These are phyloP conservation scores for Ogataea haglerorum DNA, from an alignment of 805 yeast species.

Conservation along the genomic window DNA sequence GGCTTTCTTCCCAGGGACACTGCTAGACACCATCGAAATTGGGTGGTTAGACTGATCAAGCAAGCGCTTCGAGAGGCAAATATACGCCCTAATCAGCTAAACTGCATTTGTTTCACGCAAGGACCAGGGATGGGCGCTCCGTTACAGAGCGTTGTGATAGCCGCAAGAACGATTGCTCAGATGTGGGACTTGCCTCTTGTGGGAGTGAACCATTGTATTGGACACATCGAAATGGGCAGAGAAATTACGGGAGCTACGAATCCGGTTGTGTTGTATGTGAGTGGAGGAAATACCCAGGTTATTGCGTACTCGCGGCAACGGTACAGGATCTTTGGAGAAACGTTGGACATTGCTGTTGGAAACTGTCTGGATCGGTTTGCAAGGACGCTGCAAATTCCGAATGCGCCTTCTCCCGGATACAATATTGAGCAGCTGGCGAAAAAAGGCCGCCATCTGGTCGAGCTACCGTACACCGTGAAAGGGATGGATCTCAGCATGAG, in stretches of 20 bases:
- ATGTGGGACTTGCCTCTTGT: slow-evolving; percentile 82
- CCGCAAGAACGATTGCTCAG: slow-evolving; percentile 81
- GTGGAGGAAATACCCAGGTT: slow-evolving; percentile 98
- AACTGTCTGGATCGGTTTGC: slow-evolving; percentile 97
- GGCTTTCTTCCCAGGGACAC: slow-evolving; percentile 96
- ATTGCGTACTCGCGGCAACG: slow-evolving; percentile 93
- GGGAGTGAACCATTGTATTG: slow-evolving; percentile 96
- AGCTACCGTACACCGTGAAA: slow-evolving; percentile 92
- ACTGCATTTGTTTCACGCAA: slow-evolving; percentile 88
- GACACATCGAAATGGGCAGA: slow-evolving; percentile 98
- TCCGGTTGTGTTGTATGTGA: slow-evolving; percentile 94
- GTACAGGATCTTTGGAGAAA: slow-evolving; percentile 98
- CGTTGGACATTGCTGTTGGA: slow-evolving; percentile 96
- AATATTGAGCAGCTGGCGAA: slow-evolving; percentile 94
- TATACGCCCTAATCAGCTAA: slow-evolving; percentile 48
- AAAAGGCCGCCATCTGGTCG: slow-evolving; percentile 58
- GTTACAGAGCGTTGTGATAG: slow-evolving; percentile 84
- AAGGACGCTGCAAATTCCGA: slow-evolving; percentile 79
- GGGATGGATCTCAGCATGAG: slow-evolving; percentile 99
- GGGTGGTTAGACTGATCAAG: slow-evolving; percentile 81
- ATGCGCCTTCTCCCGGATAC: slow-evolving; percentile 96
- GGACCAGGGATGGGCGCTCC: slow-evolving; percentile 99
- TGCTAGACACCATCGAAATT: slow-evolving; percentile 92
- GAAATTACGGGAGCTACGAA: slow-evolving; percentile 97
- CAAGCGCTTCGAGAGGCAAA: slow-evolving; percentile 61